Evolutionary conservation across 73 alveolate species (phyloP).

Genomic region (Paramecium tetraurelia): DNA sequence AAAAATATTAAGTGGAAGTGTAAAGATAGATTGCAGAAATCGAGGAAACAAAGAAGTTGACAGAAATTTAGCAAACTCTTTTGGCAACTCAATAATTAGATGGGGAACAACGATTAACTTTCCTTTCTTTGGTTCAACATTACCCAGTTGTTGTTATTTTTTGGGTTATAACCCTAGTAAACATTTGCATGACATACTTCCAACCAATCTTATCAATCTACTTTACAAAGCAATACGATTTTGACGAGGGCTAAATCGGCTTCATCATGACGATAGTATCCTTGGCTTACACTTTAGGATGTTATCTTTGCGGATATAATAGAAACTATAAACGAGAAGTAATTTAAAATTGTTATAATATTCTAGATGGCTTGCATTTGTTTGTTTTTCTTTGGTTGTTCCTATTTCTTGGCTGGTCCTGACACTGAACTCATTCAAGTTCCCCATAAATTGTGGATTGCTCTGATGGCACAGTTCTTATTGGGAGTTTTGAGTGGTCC

Average conservation of each 20-base stretch:
- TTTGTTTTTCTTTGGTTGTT: neutral
- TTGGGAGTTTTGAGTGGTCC: neutral
- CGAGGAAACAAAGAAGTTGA: neutral
- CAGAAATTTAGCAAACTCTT: neutral
- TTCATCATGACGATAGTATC: conserved; percentile 5
- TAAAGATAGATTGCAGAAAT: neutral
- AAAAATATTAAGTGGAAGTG: neutral
- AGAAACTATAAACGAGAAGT: neutral
- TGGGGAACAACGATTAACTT: neutral
- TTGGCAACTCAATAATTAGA: neutral
- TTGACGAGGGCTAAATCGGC: neutral
- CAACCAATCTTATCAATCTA: conserved; percentile 3
- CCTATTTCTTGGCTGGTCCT: conserved; percentile 9
- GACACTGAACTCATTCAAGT: neutral
- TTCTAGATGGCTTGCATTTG: neutral
- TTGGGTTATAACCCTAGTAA: neutral
- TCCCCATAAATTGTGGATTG: neutral
- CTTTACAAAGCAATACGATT: neutral
- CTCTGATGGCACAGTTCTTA: neutral
- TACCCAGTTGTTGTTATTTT: conserved; percentile 24
- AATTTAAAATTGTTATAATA: neutral
- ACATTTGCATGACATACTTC: conserved; percentile 18
- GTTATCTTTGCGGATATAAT: neutral
- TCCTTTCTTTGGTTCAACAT: neutral
- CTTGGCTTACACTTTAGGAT: neutral